phyloP scores from a whole-genome alignment of 73 alveolate species.

The Stentor roeselii region DNA sequence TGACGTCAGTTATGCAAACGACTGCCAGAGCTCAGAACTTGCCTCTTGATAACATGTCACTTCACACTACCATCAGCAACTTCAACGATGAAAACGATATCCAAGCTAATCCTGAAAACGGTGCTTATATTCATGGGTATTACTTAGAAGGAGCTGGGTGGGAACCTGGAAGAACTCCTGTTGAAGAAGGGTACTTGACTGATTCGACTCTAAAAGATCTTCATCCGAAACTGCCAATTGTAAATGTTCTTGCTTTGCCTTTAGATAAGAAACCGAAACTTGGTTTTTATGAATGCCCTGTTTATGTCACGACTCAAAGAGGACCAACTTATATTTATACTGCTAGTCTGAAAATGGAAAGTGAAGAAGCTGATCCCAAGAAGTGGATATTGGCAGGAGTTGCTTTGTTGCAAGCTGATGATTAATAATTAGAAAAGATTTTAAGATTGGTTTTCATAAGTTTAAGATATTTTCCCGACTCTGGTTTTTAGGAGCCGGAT shows the following conservation, averaged over 20 bases:
- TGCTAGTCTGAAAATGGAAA: slow-evolving; percentile 98
- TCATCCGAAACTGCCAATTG: slow-evolving; percentile 96
- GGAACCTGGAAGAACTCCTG: slow-evolving; percentile 98
- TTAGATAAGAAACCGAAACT: slow-evolving; percentile 77
- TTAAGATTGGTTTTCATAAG: too few relatives aligned
- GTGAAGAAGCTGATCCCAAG: slow-evolving; percentile 92
- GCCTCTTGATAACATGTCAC: slow-evolving; percentile 92
- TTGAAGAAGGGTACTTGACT: slow-evolving; percentile 96
- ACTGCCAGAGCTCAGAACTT: slow-evolving; percentile 87
- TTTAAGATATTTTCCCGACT: too few relatives aligned
- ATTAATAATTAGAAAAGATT: too few relatives aligned
- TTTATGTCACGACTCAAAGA: slow-evolving; percentile 96
- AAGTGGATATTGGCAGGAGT: slow-evolving; percentile 98
- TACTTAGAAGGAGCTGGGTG: slow-evolving; percentile 99
- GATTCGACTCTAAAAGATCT: slow-evolving; percentile 92
- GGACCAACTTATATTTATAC: slow-evolving; percentile 98
- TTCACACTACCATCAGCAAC: slow-evolving; percentile 8
- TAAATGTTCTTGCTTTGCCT: slow-evolving; percentile 91
- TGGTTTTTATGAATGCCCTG: slow-evolving; percentile 97
- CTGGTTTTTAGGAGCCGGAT: too few relatives aligned
- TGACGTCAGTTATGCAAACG: slow-evolving; percentile 94
- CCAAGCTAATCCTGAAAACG: slow-evolving; percentile 94
- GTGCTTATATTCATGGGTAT: slow-evolving; percentile 98
- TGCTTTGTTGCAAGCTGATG: slow-evolving; percentile 92
- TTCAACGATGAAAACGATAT: slow-evolving; percentile 82